Evolutionary conservation across 306 rosid species (phyloP).

Genomic region (Vicia sativa): DNA sequence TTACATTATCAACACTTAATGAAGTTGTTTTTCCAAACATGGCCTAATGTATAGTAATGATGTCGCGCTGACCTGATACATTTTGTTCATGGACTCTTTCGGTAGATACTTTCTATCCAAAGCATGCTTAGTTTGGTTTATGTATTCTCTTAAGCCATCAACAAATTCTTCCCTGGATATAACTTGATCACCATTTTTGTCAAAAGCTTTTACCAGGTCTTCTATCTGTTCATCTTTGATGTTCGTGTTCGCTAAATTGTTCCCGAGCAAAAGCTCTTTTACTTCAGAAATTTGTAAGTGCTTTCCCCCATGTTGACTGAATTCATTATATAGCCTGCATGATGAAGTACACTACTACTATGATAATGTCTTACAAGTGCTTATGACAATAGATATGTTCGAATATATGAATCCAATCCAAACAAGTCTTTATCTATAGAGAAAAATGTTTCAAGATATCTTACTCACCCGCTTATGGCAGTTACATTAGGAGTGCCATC

Average conservation of each 20-base stretch:
- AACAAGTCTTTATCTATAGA: background rate
- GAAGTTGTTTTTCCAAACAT: too few relatives aligned
- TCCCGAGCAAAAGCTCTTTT: slow-evolving; percentile 44
- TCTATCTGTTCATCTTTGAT: slow-evolving; percentile 46
- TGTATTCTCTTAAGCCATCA: slow-evolving; percentile 54
- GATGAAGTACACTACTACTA: too few relatives aligned
- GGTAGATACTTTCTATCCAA: slow-evolving; percentile 47
- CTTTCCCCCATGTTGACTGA: slow-evolving; percentile 47
- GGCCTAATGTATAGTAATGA: slow-evolving; percentile 1
- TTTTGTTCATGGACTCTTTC: slow-evolving; percentile 45
- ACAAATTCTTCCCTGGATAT: slow-evolving; percentile 62
- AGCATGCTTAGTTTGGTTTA: slow-evolving; percentile 51
- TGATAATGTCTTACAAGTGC: too few relatives aligned
- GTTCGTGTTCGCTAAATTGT: slow-evolving; percentile 34
- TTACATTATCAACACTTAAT: background rate
- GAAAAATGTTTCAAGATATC: background rate
- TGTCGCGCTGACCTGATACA: slow-evolving; percentile 41
- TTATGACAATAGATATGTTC: too few relatives aligned
- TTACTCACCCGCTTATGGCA: slow-evolving; percentile 53
- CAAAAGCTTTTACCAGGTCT: slow-evolving; percentile 52
- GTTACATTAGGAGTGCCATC: slow-evolving; percentile 53
- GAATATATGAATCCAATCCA: background rate
- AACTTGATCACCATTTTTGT: slow-evolving; percentile 51
- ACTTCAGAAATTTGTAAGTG: slow-evolving; percentile 48
- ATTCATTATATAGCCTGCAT: slow-evolving; percentile 56